Evolutionary conservation across 2,329 filamentous ascomycete genomes (phyloP).

Genomic region (Diaporthe amygdali): DNA sequence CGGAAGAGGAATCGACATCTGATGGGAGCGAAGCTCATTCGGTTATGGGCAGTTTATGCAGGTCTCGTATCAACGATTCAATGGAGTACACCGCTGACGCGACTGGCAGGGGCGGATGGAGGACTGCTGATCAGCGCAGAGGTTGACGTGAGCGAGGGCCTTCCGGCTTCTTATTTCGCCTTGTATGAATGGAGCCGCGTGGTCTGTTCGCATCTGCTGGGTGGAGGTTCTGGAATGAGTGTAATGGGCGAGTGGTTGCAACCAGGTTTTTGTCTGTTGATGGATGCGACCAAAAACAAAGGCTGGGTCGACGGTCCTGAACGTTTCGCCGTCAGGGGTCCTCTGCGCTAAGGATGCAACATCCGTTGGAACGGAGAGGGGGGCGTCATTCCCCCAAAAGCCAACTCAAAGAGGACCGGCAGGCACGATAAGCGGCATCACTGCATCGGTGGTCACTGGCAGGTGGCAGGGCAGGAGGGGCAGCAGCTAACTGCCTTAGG

Average conservation of each 20-base stretch:
- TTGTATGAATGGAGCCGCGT: conserved; percentile 2
- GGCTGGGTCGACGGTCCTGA: conserved; percentile 6
- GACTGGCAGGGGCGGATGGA: conserved; percentile 4
- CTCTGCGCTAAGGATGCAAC: conserved; percentile 14
- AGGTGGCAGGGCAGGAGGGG: background rate
- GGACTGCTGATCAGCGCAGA: background rate
- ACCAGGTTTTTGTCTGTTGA: conserved; percentile 17
- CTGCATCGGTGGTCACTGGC: background rate
- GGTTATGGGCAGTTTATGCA: background rate
- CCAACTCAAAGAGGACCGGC: background rate
- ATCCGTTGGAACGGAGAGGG: conserved; percentile 5
- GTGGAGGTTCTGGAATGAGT: conserved; percentile 4
- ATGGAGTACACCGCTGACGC: conserved; percentile 8
- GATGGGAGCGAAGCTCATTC: background rate
- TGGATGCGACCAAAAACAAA: conserved; percentile 22
- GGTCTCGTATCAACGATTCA: conserved; percentile 3
- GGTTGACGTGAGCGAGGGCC: background rate
- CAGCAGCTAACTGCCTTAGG: background rate
- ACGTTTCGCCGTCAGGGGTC: conserved; percentile 12
- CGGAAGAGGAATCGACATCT: conserved; percentile 5
- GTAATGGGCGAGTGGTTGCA: conserved; percentile 7
- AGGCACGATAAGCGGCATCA: conserved; percentile 8
- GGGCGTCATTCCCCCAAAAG: background rate
- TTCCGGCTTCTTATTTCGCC: background rate
- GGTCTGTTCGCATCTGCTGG: conserved; percentile 7